These are phyloP conservation scores for Canavalia ensiformis DNA, from an alignment of 306 rosid species.

Conservation along the genomic window DNA sequence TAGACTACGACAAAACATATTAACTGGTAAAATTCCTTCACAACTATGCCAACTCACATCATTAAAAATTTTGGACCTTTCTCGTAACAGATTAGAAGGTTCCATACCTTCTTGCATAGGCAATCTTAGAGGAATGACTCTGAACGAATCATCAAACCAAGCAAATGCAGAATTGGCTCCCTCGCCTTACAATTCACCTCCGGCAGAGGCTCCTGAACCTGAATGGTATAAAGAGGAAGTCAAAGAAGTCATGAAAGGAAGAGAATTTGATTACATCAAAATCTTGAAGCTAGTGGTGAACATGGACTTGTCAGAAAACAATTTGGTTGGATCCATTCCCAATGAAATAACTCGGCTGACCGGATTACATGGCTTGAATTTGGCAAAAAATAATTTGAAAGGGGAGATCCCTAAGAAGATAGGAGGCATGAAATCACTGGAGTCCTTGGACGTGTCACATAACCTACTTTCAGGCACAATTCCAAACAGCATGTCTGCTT, in stretches of 20 bases:
- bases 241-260: slow-evolving; percentile 32
- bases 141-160: not conserved
- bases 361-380: slow-evolving; percentile 12
- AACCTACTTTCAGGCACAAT: slow-evolving; percentile 44
- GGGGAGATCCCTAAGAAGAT: slow-evolving; percentile 38
- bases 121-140: slow-evolving; percentile 25
- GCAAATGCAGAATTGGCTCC: not conserved
- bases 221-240: not conserved
- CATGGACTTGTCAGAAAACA: slow-evolving; percentile 42
- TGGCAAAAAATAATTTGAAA: slow-evolving; percentile 35
- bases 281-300: not conserved
- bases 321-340: slow-evolving; percentile 37
- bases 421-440: slow-evolving; percentile 25
- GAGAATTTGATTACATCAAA: slow-evolving; percentile 15
- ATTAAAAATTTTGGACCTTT: slow-evolving; percentile 39
- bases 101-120: slow-evolving; percentile 43
- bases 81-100: slow-evolving; percentile 26
- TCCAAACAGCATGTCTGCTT: slow-evolving; percentile 24
- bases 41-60: slow-evolving; percentile 29
- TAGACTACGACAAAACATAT: slow-evolving; percentile 28
- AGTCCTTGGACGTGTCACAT: slow-evolving; percentile 44
- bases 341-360: slow-evolving; percentile 1
- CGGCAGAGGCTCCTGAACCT: not conserved
- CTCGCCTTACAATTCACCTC: not conserved
- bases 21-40: slow-evolving; percentile 31